These are phyloP conservation scores for Coleophoma eucalyptorum DNA, from an alignment of 2,329 filamentous ascomycete species.

Conservation along the genomic window DNA sequence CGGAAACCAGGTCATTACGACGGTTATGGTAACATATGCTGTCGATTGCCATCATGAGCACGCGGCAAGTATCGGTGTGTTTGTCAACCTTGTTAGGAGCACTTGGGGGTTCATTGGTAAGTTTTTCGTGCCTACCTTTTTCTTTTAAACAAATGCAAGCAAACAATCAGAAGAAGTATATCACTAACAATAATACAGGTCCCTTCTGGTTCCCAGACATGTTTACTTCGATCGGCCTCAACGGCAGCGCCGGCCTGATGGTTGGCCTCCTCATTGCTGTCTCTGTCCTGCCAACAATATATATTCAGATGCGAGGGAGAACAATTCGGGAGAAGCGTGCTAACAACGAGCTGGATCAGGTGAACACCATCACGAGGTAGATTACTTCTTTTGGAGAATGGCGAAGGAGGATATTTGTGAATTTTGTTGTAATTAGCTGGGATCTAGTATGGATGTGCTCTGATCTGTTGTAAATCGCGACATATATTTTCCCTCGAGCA, in stretches of 20 bases:
- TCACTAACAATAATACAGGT: not conserved
- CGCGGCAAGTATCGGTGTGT: conserved; percentile 53
- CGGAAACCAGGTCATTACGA: conserved; percentile 59
- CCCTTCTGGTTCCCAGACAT: conserved; percentile 30
- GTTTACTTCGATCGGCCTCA: conserved; percentile 28
- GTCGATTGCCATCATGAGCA: conserved; percentile 53
- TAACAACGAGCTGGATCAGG: conserved; percentile 8
- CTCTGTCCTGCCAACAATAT: conserved; percentile 27
- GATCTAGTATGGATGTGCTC: too few species aligned
- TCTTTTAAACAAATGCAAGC: not conserved
- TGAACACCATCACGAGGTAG: conserved; percentile 8
- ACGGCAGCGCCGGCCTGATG: conserved; percentile 29
- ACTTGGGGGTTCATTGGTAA: conserved; percentile 41
- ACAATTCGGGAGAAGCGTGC: conserved; percentile 4
- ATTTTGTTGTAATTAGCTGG: too few species aligned
- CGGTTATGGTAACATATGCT: conserved; percentile 40
- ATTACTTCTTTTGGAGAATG: conserved; percentile 28
- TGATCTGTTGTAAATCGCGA: too few species aligned
- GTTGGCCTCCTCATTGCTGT: conserved; percentile 30
- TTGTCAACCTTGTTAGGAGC: conserved; percentile 52
- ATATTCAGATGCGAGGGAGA: conserved; percentile 22
- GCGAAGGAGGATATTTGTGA: not conserved
- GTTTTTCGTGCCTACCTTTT: conserved; percentile 24
- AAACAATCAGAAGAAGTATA: not conserved
- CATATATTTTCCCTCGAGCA: too few species aligned